These are phyloP conservation scores for Typha latifolia DNA, from an alignment of 176 grass and related monocot genomes.

Conservation along the genomic window DNA sequence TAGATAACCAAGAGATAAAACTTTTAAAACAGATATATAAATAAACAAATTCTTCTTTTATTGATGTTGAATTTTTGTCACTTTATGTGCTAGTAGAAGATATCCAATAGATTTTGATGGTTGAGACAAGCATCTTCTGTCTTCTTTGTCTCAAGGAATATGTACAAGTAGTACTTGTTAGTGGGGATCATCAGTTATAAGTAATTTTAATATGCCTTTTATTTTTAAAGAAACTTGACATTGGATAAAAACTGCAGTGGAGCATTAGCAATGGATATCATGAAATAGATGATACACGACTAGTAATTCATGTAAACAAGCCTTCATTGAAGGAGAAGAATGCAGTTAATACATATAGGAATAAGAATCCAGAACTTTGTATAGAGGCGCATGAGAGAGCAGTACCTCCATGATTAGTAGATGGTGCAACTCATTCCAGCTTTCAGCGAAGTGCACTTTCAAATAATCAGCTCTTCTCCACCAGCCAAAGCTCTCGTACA, in stretches of 20 bases:
- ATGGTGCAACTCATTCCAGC: constrained; percentile 92
- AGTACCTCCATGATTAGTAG: constrained; percentile 95
- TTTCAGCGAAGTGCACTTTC: constrained; percentile 97
- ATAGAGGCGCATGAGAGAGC: neutral
- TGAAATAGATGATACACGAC: neutral
- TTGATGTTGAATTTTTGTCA: too few relatives aligned
- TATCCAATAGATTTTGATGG: neutral
- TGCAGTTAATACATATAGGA: neutral
- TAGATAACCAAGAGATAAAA: too few relatives aligned
- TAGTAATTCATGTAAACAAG: neutral
- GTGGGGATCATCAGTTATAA: too few relatives aligned
- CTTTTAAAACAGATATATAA: too few relatives aligned
- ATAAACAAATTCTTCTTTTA: too few relatives aligned
- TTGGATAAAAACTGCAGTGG: neutral
- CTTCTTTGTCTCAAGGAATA: neutral
- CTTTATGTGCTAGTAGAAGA: too few relatives aligned
- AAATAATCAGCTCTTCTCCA: constrained; percentile 78
- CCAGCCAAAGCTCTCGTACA: constrained; percentile 96
- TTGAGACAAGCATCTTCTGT: neutral
- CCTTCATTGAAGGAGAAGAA: neutral
- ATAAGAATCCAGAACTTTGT: neutral
- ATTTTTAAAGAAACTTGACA: too few relatives aligned
- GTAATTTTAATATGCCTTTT: too few relatives aligned
- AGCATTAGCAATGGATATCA: neutral
- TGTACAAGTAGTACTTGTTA: too few relatives aligned